A percentile compares a stretch with the other conserved stretches of the same genome.
These are phyloP conservation scores for Hymenoscyphus salicellus DNA, from an alignment of 2,329 filamentous ascomycete genomes.

Conservation along the genomic window DNA sequence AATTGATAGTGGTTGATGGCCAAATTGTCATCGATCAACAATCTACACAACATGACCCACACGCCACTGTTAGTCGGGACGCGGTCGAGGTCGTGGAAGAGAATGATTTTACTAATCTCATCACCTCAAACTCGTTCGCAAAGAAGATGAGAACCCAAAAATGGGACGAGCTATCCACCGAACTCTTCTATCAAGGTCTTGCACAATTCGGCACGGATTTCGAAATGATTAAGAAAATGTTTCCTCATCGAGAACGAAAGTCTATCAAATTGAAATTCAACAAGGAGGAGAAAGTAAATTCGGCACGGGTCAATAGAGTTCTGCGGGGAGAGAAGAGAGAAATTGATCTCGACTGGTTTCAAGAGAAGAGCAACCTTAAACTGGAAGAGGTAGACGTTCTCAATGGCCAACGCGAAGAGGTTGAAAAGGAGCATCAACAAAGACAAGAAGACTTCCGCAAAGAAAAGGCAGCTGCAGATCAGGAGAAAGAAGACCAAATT, in stretches of 20 bases:
- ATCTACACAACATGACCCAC: constrained; percentile 65
- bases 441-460: background rate
- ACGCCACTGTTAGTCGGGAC: constrained; percentile 55
- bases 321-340: constrained; percentile 59
- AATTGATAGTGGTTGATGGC: constrained; percentile 44
- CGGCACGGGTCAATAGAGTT: constrained; percentile 60
- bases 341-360: constrained; percentile 61
- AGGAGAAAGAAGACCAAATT: background rate
- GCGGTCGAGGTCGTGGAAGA: constrained; percentile 53
- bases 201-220: constrained; percentile 81
- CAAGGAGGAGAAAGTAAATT: constrained; percentile 69
- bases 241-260: constrained; percentile 66
- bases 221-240: constrained; percentile 73
- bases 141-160: constrained; percentile 58
- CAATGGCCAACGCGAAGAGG: constrained; percentile 15
- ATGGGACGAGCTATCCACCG: constrained; percentile 71
- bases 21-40: constrained; percentile 68
- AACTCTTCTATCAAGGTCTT: constrained; percentile 72
- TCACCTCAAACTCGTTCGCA: constrained; percentile 67
- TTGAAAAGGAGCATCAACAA: constrained; percentile 40
- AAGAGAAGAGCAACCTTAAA: constrained; percentile 37
- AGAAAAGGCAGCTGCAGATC: constrained; percentile 32
- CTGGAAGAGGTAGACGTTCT: background rate
- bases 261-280: constrained; percentile 82
- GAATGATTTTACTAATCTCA: constrained; percentile 71